These are phyloP conservation scores for Xerocomellus amylosporus DNA, from an alignment of 768 basidiomycete genomes.

Conservation along the genomic window DNA sequence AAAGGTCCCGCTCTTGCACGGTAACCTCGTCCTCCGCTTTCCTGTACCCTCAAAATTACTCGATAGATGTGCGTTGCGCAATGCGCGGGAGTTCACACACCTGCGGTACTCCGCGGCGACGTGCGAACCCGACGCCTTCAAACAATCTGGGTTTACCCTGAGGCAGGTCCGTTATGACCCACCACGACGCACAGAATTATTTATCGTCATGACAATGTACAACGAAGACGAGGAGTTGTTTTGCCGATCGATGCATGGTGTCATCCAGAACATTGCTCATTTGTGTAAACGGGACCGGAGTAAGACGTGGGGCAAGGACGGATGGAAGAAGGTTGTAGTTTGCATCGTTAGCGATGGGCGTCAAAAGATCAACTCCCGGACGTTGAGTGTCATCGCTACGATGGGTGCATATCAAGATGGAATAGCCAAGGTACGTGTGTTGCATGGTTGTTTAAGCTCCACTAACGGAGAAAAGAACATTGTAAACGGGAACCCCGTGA, in stretches of 20 bases:
- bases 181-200: slow-evolving; percentile 85
- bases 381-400: slow-evolving; percentile 82
- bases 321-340: slow-evolving; percentile 98
- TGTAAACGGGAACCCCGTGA: slow-evolving; percentile 79
- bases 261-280: slow-evolving; percentile 91
- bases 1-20: slow-evolving; percentile 88
- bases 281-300: slow-evolving; percentile 81
- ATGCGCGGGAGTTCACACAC: slow-evolving; percentile 88
- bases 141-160: slow-evolving; percentile 75
- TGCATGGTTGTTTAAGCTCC: not conserved
- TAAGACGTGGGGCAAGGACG: slow-evolving; percentile 96
- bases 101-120: slow-evolving; percentile 97
- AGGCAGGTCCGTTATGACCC: slow-evolving; percentile 92
- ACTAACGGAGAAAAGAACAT: slow-evolving; percentile 46
- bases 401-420: slow-evolving; percentile 97
- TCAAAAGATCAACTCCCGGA: slow-evolving; percentile 78
- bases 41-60: slow-evolving; percentile 87
- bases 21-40: slow-evolving; percentile 90
- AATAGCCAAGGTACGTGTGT: slow-evolving; percentile 66
- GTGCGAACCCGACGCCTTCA: slow-evolving; percentile 93
- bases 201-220: slow-evolving; percentile 99
- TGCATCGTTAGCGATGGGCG: slow-evolving; percentile 90
- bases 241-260: slow-evolving; percentile 91
- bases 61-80: slow-evolving; percentile 71
- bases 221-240: slow-evolving; percentile 92